phyloP scores from a whole-genome alignment of 1,284 basidiomycete species.

The Sporisorium exsertum region DNA sequence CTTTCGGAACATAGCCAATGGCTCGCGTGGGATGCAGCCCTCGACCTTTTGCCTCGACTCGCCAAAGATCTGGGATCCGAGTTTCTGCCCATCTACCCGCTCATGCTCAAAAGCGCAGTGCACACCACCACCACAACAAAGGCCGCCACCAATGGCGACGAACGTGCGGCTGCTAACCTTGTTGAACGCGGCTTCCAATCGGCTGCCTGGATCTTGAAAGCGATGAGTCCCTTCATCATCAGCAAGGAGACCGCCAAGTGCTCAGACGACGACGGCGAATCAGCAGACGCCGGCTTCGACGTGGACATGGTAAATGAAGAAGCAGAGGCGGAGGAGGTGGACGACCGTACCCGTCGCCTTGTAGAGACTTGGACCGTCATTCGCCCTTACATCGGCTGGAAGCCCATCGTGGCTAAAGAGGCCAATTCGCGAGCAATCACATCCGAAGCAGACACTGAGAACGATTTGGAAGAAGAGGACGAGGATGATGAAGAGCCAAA shows the following conservation, averaged over 20 bases:
- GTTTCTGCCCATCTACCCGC: slow-evolving; percentile 65
- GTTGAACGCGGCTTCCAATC: slow-evolving; percentile 66
- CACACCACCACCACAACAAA: slow-evolving; percentile 61
- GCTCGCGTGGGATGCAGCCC: slow-evolving; percentile 64
- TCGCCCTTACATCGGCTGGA: slow-evolving; percentile 59
- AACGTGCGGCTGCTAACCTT: slow-evolving; percentile 61
- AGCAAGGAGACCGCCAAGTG: slow-evolving; percentile 28
- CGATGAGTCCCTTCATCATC: slow-evolving; percentile 58
- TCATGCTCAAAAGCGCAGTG: slow-evolving; percentile 55
- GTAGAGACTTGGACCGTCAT: slow-evolving; percentile 57
- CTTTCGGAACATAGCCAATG: slow-evolving; percentile 40
- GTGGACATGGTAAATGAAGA: slow-evolving; percentile 24
- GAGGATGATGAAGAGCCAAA: slow-evolving; percentile 15
- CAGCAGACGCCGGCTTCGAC: slow-evolving; percentile 1
- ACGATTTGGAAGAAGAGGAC: slow-evolving; percentile 10
- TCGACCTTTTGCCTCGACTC: slow-evolving; percentile 67
- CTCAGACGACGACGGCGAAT: slow-evolving; percentile 10
- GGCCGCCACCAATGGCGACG: slow-evolving; percentile 60
- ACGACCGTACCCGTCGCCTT: slow-evolving; percentile 39
- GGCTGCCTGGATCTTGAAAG: slow-evolving; percentile 63
- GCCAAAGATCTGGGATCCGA: slow-evolving; percentile 64
- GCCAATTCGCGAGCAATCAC: background rate
- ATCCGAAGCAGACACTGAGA: slow-evolving; percentile 12
- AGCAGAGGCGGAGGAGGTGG: slow-evolving; percentile 41
- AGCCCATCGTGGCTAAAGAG: slow-evolving; percentile 23